Conservation (phyloP, 768 basidiomycete genomes). For the Lyophyllum atratum region DNA sequence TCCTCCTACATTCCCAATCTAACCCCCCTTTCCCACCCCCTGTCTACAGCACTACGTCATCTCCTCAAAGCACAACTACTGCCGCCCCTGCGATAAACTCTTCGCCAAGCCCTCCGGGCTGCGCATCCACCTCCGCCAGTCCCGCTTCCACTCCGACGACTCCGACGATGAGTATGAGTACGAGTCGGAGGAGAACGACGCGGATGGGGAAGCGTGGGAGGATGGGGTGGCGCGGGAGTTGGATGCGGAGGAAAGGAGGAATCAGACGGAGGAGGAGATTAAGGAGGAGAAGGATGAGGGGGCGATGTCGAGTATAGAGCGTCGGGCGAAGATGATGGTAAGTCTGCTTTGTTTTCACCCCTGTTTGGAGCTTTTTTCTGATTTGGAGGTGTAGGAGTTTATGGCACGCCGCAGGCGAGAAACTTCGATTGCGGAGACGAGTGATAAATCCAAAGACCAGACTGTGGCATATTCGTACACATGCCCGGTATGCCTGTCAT, state of each 20-base stretch:
- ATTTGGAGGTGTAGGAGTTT: constrained; percentile 1
- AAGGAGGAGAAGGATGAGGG: neutral
- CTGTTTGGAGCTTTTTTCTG: neutral
- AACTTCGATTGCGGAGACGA: neutral
- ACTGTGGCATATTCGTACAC: constrained; percentile 1
- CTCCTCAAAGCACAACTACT: constrained; percentile 11
- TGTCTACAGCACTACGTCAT: constrained; percentile 1
- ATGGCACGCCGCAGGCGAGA: constrained; percentile 8
- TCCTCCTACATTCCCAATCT: neutral
- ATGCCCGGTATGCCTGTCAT: constrained; percentile 10
- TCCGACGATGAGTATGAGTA: constrained; percentile 5
- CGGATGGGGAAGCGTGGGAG: constrained; percentile 7
- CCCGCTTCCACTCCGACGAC: constrained; percentile 10
- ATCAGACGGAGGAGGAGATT: constrained; percentile 1
- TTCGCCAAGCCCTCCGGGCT: constrained; percentile 7
- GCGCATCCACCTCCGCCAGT: constrained; percentile 6
- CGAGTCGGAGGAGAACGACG: neutral
- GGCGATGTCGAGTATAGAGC: constrained; percentile 2
- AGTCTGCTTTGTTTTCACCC: neutral
- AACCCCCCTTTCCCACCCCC: neutral
- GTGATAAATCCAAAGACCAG: neutral
- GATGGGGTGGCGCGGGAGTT: constrained; percentile 8
- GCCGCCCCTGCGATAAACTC: constrained; percentile 4
- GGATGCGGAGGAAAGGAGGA: constrained; percentile 4
- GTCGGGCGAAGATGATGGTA: constrained; percentile 10